Conservation (phyloP, 306 rosid species). For the Macrotyloma uniflorum region DNA sequence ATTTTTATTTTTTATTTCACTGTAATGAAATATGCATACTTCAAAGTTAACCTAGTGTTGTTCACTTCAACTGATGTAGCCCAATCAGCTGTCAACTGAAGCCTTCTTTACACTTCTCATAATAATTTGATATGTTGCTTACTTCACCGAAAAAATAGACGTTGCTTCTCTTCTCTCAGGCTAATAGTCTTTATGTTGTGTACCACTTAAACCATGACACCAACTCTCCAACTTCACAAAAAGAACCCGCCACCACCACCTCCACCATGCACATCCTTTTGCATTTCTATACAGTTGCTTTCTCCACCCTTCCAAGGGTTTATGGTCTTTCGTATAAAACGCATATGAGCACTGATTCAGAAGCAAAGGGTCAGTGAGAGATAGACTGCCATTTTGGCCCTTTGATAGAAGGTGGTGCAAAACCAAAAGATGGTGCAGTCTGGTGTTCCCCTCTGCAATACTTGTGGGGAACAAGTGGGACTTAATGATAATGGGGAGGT, state of each 20-base stretch:
- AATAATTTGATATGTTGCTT: slow-evolving; percentile 42
- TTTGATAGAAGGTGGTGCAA: slow-evolving; percentile 18
- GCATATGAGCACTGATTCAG: slow-evolving; percentile 22
- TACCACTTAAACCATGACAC: slow-evolving; percentile 49
- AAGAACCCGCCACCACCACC: slow-evolving; percentile 57
- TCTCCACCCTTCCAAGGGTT: slow-evolving; percentile 34
- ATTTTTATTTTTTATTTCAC: too few species aligned
- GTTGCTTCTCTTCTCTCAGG: slow-evolving; percentile 47
- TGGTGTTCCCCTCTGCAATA: slow-evolving; percentile 68
- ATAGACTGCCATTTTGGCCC: slow-evolving; percentile 24
- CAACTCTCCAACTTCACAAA: slow-evolving; percentile 72
- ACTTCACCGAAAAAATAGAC: slow-evolving; percentile 33
- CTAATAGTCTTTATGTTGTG: background rate
- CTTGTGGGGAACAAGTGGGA: slow-evolving; percentile 78
- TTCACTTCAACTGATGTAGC: slow-evolving; percentile 47
- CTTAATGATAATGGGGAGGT: slow-evolving; percentile 67
- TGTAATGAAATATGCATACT: too few species aligned
- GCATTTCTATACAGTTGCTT: slow-evolving; percentile 33
- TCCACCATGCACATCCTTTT: slow-evolving; percentile 41
- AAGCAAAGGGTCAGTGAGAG: slow-evolving; percentile 32
- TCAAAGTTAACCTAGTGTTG: too few species aligned
- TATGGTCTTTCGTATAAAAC: slow-evolving; percentile 50
- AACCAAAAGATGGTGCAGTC: slow-evolving; percentile 65
- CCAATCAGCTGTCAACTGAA: slow-evolving; percentile 55
- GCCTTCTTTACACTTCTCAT: slow-evolving; percentile 64